Conservation (phyloP, 2,329 filamentous ascomycete species). For the Thermothelomyces thermophilus region DNA sequence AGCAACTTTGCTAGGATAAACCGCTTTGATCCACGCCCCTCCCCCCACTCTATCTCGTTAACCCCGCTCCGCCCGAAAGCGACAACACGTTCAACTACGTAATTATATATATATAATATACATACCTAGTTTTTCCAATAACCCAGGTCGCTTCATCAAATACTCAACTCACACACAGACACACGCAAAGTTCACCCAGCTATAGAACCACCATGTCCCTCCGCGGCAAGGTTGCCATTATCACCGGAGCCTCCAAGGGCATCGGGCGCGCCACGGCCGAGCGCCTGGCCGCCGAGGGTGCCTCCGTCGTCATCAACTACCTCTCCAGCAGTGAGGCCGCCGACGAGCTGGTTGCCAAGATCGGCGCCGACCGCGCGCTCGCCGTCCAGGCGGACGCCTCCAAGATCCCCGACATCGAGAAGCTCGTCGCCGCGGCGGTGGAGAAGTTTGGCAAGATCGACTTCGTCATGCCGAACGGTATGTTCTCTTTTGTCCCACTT, state of each 20-base stretch:
- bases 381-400: constrained; percentile 52
- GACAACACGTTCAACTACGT: too few species aligned
- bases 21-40: too few species aligned
- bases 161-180: too few species aligned
- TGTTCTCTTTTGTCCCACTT: not conserved
- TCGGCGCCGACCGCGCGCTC: constrained; percentile 42
- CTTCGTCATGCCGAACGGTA: constrained; percentile 48
- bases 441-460: constrained; percentile 50
- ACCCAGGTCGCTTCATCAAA: too few species aligned
- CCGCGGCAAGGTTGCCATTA: constrained; percentile 44
- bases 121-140: too few species aligned
- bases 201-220: constrained; percentile 18
- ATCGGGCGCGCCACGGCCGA: constrained; percentile 40
- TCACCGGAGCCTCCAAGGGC: constrained; percentile 39
- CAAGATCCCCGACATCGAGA: constrained; percentile 39
- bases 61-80: too few species aligned
- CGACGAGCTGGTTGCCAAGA: constrained; percentile 38
- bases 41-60: too few species aligned
- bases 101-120: too few species aligned
- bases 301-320: constrained; percentile 44
- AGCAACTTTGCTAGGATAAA: too few species aligned
- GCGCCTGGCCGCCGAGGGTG: constrained; percentile 40
- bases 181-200: too few species aligned
- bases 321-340: constrained; percentile 41
- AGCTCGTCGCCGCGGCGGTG: constrained; percentile 43